Conservation (phyloP, 345 rosid species). For the Geranium rotundifolium region DNA sequence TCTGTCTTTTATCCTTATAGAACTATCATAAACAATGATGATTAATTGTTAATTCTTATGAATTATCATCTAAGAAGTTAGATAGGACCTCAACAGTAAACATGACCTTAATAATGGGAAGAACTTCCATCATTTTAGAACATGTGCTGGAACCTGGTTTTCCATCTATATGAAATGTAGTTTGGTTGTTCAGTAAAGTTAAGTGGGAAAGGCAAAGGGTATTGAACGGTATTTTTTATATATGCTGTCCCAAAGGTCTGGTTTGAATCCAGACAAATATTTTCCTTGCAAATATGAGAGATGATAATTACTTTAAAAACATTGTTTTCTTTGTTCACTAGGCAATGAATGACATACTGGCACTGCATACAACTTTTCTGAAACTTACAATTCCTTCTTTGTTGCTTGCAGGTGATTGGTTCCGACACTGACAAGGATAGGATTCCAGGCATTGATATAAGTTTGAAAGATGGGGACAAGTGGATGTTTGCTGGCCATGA, state of each 20-base stretch:
- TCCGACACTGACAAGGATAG: constrained; percentile 59
- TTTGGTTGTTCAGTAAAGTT: neutral
- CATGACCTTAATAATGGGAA: neutral
- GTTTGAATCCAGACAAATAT: neutral
- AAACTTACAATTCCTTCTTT: constrained; percentile 9
- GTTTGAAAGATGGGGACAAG: constrained; percentile 69
- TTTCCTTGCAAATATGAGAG: neutral
- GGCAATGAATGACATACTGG: neutral
- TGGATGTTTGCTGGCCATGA: constrained; percentile 99
- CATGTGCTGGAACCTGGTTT: neutral
- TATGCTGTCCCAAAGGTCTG: neutral
- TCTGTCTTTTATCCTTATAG: neutral
- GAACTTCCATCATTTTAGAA: neutral
- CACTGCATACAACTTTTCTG: neutral
- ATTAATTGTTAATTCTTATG: too few species aligned
- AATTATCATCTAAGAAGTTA: neutral
- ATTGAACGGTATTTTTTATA: too few species aligned
- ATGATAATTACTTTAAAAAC: too few species aligned
- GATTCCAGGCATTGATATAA: constrained; percentile 89
- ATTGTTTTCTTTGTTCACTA: neutral
- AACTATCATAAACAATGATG: neutral
- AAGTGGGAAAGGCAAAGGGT: neutral
- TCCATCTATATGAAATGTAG: neutral
- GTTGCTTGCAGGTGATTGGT: constrained; percentile 74
- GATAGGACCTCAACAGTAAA: neutral